These are phyloP conservation scores for Curvularia hawaiiensis DNA, from an alignment of 2,329 filamentous ascomycete genomes.

Conservation along the genomic window DNA sequence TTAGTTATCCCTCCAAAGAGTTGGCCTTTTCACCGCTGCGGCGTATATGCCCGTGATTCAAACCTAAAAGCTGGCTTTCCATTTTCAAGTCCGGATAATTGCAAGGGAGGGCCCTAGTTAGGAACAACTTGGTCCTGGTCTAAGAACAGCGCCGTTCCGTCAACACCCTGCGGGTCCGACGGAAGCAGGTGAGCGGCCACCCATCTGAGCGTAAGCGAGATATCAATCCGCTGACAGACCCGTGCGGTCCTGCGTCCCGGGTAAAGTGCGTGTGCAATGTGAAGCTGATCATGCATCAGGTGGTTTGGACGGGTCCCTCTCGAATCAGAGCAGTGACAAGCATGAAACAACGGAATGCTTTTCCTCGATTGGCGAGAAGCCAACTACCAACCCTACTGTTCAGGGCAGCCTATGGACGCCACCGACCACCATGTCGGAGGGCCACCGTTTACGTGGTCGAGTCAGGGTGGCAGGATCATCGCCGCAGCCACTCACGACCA, in stretches of 20 bases:
- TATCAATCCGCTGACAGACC: constrained; percentile 23
- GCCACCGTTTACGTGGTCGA: constrained; percentile 17
- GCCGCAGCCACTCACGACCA: constrained; percentile 20
- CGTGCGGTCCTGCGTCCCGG: constrained; percentile 39
- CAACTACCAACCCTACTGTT: constrained; percentile 28
- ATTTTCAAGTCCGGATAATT: background rate
- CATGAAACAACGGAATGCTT: constrained; percentile 14
- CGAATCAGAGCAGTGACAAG: constrained; percentile 22
- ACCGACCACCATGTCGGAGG: constrained; percentile 15
- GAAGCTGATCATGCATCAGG: constrained; percentile 21
- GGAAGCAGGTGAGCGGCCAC: constrained; percentile 17
- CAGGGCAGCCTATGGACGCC: constrained; percentile 18
- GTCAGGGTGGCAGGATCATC: constrained; percentile 16
- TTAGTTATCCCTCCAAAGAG: background rate
- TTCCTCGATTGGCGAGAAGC: constrained; percentile 28
- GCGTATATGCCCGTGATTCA: background rate
- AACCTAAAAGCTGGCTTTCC: background rate
- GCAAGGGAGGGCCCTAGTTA: background rate
- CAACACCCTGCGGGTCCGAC: constrained; percentile 9
- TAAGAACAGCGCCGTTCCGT: constrained; percentile 10
- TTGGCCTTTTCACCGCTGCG: background rate
- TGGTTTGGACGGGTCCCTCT: constrained; percentile 13
- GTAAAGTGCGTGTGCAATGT: constrained; percentile 31
- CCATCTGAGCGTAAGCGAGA: constrained; percentile 25
- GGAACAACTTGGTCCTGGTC: constrained; percentile 2